Base-by-base conservation (phyloP, 495 filamentous ascomycete genomes). In the Chaetomium tenue region DNA sequence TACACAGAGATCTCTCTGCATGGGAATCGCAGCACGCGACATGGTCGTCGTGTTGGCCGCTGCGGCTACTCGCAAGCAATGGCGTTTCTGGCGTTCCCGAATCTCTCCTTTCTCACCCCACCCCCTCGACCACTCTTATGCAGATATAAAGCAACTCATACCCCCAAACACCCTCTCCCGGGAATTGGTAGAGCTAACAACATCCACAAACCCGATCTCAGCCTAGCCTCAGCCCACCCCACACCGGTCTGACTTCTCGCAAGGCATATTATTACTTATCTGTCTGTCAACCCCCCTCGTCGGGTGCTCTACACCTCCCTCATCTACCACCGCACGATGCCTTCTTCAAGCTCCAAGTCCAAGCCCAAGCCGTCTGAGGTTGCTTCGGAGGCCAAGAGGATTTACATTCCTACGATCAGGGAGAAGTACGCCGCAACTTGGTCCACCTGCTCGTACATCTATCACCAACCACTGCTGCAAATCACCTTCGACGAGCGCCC, bases 301-400 rank as follows among this genome's bases (percentile, higher is more conserved):
- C 42, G 15, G 13, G 25, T 58, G 18, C 54, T 4, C 48, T 7
- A 22, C 23, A 26, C 46, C 28, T 37, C 33, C 33, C 33, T 37
- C 26, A 40, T 11, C 33, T 20, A 7, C 16, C 26, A 42, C 20
- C 22, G 11, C 62, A 68, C 64, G 39, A 89, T 89, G 86, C 86
- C 87, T 69, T 68, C 78, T 44, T 64, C 68, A 25, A 71, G 63
- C 52, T 71, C 71, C 60, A 70, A 71, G 47, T 79, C 74, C 46
- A 86, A 84, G 72, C 82, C 83, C 42, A 89, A 88, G 77, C 86
- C 88, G 20, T 86, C 86, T 23, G 88, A 90, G 56, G 86, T 90
- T 40, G 88, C 87, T 44, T 81, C 85, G 2, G 87, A 90, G 72
- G 85, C 87, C 28, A 89, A 89, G 75, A 83, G 77, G 67, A 76